Conservation (phyloP, 345 rosid species). For the Eucalyptus coolabah region DNA sequence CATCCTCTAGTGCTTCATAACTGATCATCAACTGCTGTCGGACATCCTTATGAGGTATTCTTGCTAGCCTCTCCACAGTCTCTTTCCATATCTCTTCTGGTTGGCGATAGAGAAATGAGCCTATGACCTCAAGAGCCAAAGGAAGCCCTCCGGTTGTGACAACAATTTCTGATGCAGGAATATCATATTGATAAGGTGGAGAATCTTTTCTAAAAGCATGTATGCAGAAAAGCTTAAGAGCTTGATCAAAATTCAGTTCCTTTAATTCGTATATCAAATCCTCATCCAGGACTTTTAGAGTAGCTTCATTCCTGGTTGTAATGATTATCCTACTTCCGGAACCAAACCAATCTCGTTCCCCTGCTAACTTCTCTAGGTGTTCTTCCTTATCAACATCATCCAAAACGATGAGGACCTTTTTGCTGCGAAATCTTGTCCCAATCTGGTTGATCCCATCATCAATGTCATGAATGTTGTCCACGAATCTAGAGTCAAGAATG, state of each 20-base stretch:
- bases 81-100: background rate
- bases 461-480: background rate
- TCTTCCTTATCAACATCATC: background rate
- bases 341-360: background rate
- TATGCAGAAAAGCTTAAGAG: background rate
- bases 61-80: background rate
- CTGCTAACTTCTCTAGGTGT: background rate
- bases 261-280: background rate
- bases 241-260: background rate
- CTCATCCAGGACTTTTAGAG: background rate
- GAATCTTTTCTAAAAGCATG: background rate
- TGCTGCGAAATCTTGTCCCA: background rate
- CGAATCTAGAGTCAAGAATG: background rate
- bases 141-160: background rate
- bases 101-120: background rate
- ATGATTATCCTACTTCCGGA: background rate
- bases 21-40: background rate
- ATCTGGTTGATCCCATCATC: background rate
- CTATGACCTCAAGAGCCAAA: background rate
- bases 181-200: background rate
- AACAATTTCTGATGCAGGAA: background rate
- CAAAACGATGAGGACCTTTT: background rate
- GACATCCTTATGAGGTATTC: background rate
- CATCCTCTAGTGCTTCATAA: background rate
- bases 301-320: background rate